Evolutionary conservation across 768 basidiomycete species (phyloP).

Genomic region (Phaeotremella fagi): DNA sequence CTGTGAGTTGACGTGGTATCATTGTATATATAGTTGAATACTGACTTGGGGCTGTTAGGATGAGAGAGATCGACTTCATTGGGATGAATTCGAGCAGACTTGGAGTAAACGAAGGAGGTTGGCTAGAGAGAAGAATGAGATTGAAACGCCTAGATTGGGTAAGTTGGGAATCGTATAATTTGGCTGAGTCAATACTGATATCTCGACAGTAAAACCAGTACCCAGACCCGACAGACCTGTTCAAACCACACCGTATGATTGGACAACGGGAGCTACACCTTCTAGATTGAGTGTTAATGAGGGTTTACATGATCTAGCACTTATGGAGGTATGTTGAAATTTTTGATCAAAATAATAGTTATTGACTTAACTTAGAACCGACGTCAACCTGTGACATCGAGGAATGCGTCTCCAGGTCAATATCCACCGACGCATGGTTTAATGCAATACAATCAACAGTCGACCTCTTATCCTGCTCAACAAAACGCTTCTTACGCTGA

Average conservation of each 20-base stretch:
- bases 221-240: constrained; percentile 20
- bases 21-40: neutral
- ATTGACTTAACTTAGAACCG: neutral
- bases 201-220: constrained; percentile 32
- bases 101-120: constrained; percentile 77
- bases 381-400: neutral
- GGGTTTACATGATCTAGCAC: constrained; percentile 28
- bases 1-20: constrained; percentile 53
- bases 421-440: neutral
- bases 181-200: no score
- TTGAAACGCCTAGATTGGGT: constrained; percentile 76
- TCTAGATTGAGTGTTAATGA: constrained; percentile 25
- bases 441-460: neutral
- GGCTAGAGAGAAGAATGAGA: constrained; percentile 74
- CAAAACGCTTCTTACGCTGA: neutral
- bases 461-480: neutral
- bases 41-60: constrained; percentile 52
- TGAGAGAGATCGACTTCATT: constrained; percentile 72
- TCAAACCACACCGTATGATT: constrained; percentile 26
- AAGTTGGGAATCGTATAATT: no score
- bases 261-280: constrained; percentile 36
- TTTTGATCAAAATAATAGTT: neutral
- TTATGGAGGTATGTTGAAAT: constrained; percentile 39
- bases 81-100: constrained; percentile 81
- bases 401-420: constrained; percentile 3